Evolutionary conservation across 345 rosid genomes (phyloP).

Genomic region (sweet orange (Citrus sinensis)): DVS_A1.0 CM039164.1:21345501-21346000

Average conservation of each 20-base stretch:
- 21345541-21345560: constrained; percentile 86
- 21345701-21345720: not conserved
- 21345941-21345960: not conserved
- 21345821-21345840: not conserved
- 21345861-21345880: not conserved
- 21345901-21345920: not conserved
- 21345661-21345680: constrained; percentile 8
- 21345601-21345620: constrained; percentile 76
- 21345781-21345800: not conserved
- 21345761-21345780: not conserved
- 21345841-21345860: not conserved
- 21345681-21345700: not conserved
- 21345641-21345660: constrained; percentile 81
- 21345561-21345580: constrained; percentile 59
- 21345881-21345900: not conserved
- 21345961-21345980: not conserved
- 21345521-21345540: constrained; percentile 98
- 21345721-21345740: not conserved
- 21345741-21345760: not conserved
- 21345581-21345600: constrained; percentile 73
- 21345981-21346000: not conserved
- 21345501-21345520: constrained; percentile 93
- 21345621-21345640: constrained; percentile 80
- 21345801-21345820: not conserved
- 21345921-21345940: not conserved